These are phyloP conservation scores for Penicillium hordei DNA, from an alignment of 2,329 filamentous ascomycete species.

Conservation along the genomic window DNA sequence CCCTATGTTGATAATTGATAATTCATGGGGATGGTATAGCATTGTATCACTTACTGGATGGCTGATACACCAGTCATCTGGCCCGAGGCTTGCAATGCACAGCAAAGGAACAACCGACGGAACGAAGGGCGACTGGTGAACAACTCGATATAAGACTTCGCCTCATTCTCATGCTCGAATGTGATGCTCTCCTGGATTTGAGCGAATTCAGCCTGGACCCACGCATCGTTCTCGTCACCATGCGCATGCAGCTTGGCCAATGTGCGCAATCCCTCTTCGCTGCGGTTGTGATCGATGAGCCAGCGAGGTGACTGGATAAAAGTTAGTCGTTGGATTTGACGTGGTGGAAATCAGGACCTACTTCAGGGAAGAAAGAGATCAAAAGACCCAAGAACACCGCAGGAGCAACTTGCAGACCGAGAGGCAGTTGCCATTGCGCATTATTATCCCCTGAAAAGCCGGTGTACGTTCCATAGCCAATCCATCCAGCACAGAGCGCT, in stretches of 20 bases:
- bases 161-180: slow-evolving; percentile 66
- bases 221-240: slow-evolving; percentile 64
- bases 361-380: slow-evolving; percentile 72
- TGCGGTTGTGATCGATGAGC: slow-evolving; percentile 70
- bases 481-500: slow-evolving; percentile 69
- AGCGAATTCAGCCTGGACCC: slow-evolving; percentile 70
- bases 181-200: slow-evolving; percentile 68
- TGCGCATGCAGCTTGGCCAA: slow-evolving; percentile 69
- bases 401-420: slow-evolving; percentile 71
- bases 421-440: slow-evolving; percentile 61
- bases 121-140: slow-evolving; percentile 66
- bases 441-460: slow-evolving; percentile 49
- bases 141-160: slow-evolving; percentile 69
- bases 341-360: slow-evolving; percentile 1
- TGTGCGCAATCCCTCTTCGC: slow-evolving; percentile 64
- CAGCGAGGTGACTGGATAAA: slow-evolving; percentile 58
- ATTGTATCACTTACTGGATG: slow-evolving; percentile 55
- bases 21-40: fast-evolving
- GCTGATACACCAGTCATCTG: slow-evolving; percentile 76
- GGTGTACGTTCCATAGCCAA: slow-evolving; percentile 64
- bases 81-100: slow-evolving; percentile 66
- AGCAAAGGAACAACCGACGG: slow-evolving; percentile 69
- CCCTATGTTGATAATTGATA: neutral
- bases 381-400: slow-evolving; percentile 63
- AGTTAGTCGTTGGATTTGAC: neutral